A percentile compares a stretch with the other conserved stretches of the same genome.
phyloP scores from a whole-genome alignment of 805 yeast genomes.

The Sungouiozyma intestinalis region DNA sequence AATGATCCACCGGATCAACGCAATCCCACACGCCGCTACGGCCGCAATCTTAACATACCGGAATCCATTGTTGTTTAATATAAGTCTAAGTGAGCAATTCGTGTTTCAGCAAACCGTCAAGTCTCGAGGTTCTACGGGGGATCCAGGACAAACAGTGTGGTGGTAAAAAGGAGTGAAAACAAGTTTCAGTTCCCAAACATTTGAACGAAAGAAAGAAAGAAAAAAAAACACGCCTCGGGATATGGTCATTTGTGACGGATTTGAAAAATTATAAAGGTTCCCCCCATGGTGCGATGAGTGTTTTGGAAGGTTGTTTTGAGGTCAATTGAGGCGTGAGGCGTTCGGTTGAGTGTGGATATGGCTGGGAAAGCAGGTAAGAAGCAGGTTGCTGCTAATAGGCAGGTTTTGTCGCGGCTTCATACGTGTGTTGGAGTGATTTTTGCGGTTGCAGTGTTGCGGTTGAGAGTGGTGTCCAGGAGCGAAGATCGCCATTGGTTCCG shows the following conservation, averaged over 20 bases:
- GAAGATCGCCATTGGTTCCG: constrained; percentile 9
- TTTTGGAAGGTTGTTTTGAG: too few relatives aligned
- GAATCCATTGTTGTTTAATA: constrained; percentile 25
- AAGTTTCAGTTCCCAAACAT: too few relatives aligned
- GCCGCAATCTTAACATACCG: constrained; percentile 20
- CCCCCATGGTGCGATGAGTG: too few relatives aligned
- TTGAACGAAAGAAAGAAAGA: too few relatives aligned
- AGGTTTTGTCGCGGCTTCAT: constrained; percentile 15
- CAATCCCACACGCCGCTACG: not conserved
- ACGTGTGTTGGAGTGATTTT: constrained; percentile 15
- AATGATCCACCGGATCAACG: not conserved
- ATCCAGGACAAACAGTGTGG: too few relatives aligned
- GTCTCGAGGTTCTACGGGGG: not conserved
- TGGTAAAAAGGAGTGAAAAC: not conserved
- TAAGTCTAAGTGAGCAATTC: not conserved
- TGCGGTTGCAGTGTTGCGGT: constrained; percentile 22
- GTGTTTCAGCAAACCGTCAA: constrained; percentile 2
- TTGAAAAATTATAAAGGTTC: too few relatives aligned
- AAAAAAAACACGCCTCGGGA: too few relatives aligned
- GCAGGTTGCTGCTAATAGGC: constrained; percentile 31
- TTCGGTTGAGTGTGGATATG: constrained; percentile 27
- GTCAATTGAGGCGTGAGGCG: too few relatives aligned
- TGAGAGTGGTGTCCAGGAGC: constrained; percentile 30
- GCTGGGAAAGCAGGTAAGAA: constrained; percentile 50
- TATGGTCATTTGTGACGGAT: too few relatives aligned